Evolutionary conservation across 768 basidiomycete species (phyloP).

Genomic region (Lactarius deliciosus): DNA sequence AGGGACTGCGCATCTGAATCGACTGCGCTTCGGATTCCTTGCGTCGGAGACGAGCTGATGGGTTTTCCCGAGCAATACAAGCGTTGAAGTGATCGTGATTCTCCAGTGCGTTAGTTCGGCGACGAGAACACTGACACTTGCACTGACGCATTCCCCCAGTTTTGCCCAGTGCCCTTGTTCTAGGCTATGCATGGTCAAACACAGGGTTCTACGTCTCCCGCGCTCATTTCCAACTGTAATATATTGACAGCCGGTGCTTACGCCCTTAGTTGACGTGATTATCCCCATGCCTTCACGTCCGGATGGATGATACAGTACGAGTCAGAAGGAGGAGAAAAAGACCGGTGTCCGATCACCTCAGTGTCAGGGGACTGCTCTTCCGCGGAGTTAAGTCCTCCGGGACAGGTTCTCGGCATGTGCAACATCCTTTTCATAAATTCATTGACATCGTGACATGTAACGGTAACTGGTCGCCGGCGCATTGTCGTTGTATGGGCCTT

Average conservation of each 20-base stretch:
- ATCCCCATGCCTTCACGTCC: conserved; percentile 13
- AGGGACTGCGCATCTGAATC: conserved; percentile 13
- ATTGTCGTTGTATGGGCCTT: conserved; percentile 12
- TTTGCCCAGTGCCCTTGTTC: conserved; percentile 17
- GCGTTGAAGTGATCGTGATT: conserved; percentile 6
- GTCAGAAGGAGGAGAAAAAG: background rate
- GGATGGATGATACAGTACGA: background rate
- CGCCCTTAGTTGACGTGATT: conserved; percentile 20
- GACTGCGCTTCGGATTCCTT: conserved; percentile 14
- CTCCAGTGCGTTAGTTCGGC: conserved; percentile 10
- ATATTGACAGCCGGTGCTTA: background rate
- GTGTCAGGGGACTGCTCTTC: conserved; percentile 5
- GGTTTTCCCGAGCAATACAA: conserved; percentile 23
- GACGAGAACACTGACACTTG: conserved; percentile 11
- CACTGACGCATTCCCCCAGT: conserved; percentile 8
- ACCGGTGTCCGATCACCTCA: conserved; percentile 22
- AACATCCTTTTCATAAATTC: background rate
- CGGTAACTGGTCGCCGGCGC: conserved; percentile 13
- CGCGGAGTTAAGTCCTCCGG: conserved; percentile 18
- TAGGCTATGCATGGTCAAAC: background rate
- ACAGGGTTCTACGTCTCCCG: background rate
- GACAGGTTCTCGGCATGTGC: background rate
- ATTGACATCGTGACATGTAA: background rate
- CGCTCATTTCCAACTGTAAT: background rate
- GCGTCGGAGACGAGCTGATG: conserved; percentile 25